phyloP scores from a whole-genome alignment of 768 basidiomycete genomes.

The Boletus subparvulus region DNA sequence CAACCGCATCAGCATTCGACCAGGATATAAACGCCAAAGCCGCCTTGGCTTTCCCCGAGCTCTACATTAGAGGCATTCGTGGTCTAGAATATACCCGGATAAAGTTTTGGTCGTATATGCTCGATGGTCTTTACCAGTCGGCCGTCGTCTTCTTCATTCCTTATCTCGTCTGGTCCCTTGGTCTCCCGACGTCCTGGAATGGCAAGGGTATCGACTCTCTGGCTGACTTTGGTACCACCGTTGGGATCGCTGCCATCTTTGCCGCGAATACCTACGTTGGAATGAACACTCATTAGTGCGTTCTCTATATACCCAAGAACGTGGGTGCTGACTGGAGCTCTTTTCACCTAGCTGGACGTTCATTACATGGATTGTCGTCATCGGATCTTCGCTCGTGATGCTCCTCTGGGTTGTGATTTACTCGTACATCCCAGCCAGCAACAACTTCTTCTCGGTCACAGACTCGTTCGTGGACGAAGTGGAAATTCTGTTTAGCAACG shows the following conservation, averaged over 20 bases:
- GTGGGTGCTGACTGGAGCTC: constrained; percentile 3
- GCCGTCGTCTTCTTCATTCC: constrained; percentile 85
- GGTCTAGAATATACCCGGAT: constrained; percentile 89
- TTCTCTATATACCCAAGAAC: constrained; percentile 25
- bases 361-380: constrained; percentile 79
- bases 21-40: constrained; percentile 92
- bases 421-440: constrained; percentile 67
- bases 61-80: constrained; percentile 93
- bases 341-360: constrained; percentile 63
- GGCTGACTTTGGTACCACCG: constrained; percentile 89
- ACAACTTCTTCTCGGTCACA: constrained; percentile 71
- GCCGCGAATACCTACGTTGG: constrained; percentile 90
- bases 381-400: constrained; percentile 81
- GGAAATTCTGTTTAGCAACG: constrained; percentile 67
- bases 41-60: constrained; percentile 87
- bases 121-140: constrained; percentile 93
- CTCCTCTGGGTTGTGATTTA: constrained; percentile 87
- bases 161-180: constrained; percentile 68
- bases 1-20: constrained; percentile 65
- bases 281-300: constrained; percentile 86
- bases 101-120: constrained; percentile 95
- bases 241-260: constrained; percentile 83
- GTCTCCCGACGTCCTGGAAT: constrained; percentile 67
- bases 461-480: constrained; percentile 74
- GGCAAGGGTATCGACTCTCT: constrained; percentile 78